phyloP scores from a whole-genome alignment of 371 early-diverging fungal genomes.

The Mortierella sp. region DNA sequence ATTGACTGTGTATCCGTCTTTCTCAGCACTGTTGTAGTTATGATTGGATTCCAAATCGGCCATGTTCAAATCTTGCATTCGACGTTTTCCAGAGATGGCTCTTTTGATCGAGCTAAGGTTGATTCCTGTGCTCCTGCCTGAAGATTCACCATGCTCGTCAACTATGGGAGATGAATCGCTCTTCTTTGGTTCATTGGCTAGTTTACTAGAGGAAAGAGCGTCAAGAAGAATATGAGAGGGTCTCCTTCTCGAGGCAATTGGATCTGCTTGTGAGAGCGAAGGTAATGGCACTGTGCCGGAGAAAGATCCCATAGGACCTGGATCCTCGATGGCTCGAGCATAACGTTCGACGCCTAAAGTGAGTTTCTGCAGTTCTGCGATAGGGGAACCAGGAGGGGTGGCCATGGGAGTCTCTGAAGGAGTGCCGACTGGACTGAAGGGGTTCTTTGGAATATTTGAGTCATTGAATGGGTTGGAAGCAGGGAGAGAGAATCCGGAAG shows the following conservation, averaged over 20 bases:
- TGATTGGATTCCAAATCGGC: constrained; percentile 38
- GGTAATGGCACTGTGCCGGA: constrained; percentile 47
- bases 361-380: constrained; percentile 28
- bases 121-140: constrained; percentile 30
- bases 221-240: constrained; percentile 35
- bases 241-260: constrained; percentile 21
- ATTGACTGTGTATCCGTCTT: neutral
- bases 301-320: constrained; percentile 45
- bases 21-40: neutral
- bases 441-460: constrained; percentile 19
- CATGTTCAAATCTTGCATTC: constrained; percentile 22
- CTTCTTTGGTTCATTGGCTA: neutral
- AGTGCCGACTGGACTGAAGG: constrained; percentile 34
- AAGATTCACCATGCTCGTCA: constrained; percentile 10
- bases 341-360: constrained; percentile 48
- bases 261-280: constrained; percentile 34
- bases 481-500: constrained; percentile 47
- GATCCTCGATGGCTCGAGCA: constrained; percentile 47
- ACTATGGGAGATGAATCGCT: constrained; percentile 1
- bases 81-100: constrained; percentile 36
- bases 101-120: constrained; percentile 38
- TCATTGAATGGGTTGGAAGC: constrained; percentile 38
- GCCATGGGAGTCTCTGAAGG: constrained; percentile 34
- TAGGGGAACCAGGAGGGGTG: constrained; percentile 44
- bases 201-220: neutral